Base-by-base conservation (phyloP, 2,329 filamentous ascomycete genomes). In the Aspergillus fischeri region DNA sequence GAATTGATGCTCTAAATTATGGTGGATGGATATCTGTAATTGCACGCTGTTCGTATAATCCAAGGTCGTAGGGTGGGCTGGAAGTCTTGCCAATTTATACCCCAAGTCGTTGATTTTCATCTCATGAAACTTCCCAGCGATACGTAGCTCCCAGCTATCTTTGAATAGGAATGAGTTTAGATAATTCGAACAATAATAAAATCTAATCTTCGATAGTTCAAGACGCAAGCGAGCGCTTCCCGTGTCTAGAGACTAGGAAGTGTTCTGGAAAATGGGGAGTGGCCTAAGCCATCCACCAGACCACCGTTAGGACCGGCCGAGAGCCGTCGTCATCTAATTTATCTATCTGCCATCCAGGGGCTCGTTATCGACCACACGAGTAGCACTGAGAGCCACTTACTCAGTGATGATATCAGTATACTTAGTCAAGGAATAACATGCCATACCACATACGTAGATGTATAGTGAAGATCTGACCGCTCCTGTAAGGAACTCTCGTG, bases 301-400 rank as follows among this genome's bases (percentile, higher is more conserved):
- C 5, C 32, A 44, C 41, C 10, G n/a, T 44, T 44, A 21, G 41
- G 10, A 21, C 41, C 41, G 6, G 42, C 41, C 41, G 17, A 8
- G 8, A 6, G 42, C n/a, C n/a, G 21, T 24, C 21, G 11, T 45
- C 42, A 17, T 44, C 42, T 20, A 45, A 21, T 24, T 44, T 20
- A 21, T 35, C 32, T 35, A 21, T n/a, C n/a, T 55, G 55, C 35
- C 50, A 54, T 49, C 60, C 60, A 62, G 58, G 60, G 60, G 58
- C 47, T 38, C 32, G 14, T 38, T 38, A 38, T 17, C 14, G 32
- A 38, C 32, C 14, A 38, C 5, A 17, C 32, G 14, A 38, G 14
- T 3, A 17, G 32, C 32, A 38, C 14, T 38, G 14, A 35, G 14
- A 35, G 32, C 32, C 32, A 14, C 11, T 35, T 35, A 35, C 14